Evolutionary conservation across 1,139 yeast genomes (phyloP).

Genomic region (Yamadazyma oceani): DNA sequence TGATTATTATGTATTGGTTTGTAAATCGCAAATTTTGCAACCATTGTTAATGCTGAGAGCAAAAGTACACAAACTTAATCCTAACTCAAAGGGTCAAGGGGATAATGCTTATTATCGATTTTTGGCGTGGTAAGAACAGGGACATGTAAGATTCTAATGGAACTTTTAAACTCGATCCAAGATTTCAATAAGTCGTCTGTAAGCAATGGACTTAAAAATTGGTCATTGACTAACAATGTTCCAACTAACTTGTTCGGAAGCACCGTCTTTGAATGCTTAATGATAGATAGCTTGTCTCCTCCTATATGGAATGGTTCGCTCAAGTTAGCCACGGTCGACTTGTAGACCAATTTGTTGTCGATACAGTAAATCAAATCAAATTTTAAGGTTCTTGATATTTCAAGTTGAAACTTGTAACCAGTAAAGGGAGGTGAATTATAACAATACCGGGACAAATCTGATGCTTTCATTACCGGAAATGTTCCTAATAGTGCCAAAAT

Average conservation of each 20-base stretch:
- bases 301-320: slow-evolving; percentile 10
- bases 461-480: neutral
- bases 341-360: slow-evolving; percentile 31
- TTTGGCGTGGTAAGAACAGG: slow-evolving; percentile 35
- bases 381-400: slow-evolving; percentile 15
- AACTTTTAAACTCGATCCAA: slow-evolving; percentile 31
- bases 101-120: slow-evolving; percentile 23
- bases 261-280: slow-evolving; percentile 10
- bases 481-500: no score
- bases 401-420: slow-evolving; percentile 35
- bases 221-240: slow-evolving; percentile 10
- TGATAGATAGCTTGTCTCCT: slow-evolving; percentile 8
- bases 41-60: no score
- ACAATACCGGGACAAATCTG: slow-evolving; percentile 15
- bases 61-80: neutral
- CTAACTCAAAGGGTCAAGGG: neutral
- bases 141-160: slow-evolving; percentile 24
- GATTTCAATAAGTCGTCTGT: slow-evolving; percentile 23
- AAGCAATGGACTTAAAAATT: slow-evolving; percentile 24
- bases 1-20: neutral
- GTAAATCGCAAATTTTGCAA: slow-evolving; percentile 1
- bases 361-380: slow-evolving; percentile 27
- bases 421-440: slow-evolving; percentile 25
- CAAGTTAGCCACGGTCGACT: slow-evolving; percentile 21
- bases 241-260: slow-evolving; percentile 16